Conservation (phyloP, 495 filamentous ascomycete genomes). For the Thermochaetoides thermophila region DNA sequence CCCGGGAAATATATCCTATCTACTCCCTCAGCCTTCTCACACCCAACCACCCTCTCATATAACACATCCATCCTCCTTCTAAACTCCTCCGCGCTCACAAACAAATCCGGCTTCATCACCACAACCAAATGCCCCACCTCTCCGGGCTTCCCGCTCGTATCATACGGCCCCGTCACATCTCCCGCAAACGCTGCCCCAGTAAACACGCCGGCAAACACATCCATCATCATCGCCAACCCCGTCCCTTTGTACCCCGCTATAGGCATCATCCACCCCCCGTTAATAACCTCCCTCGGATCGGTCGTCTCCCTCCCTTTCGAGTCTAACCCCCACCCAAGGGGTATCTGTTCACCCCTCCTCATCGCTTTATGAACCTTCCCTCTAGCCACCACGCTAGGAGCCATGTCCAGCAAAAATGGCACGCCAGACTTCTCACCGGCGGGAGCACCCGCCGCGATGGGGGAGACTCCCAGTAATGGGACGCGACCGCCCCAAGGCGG, state of each 20-base stretch:
- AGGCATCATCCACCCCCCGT: constrained; percentile 63
- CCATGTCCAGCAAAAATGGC: constrained; percentile 66
- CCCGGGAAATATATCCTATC: constrained; percentile 67
- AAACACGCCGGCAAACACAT: constrained; percentile 66
- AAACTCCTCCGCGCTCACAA: constrained; percentile 57
- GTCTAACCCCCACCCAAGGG: constrained; percentile 59
- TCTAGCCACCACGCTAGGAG: constrained; percentile 53
- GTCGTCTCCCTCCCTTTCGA: constrained; percentile 50
- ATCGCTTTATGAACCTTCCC: constrained; percentile 67
- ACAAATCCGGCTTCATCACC: constrained; percentile 62
- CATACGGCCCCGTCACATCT: constrained; percentile 56
- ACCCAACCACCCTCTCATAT: constrained; percentile 46
- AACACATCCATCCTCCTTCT: constrained; percentile 54
- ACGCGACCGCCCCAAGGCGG: constrained; percentile 55
- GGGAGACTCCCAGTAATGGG: constrained; percentile 60
- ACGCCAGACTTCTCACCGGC: constrained; percentile 23
- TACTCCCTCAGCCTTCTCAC: constrained; percentile 53
- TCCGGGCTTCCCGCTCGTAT: constrained; percentile 46
- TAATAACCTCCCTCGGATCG: constrained; percentile 49
- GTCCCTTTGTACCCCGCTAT: constrained; percentile 70
- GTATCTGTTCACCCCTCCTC: constrained; percentile 58
- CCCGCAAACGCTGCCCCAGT: constrained; percentile 57
- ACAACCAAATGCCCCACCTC: constrained; percentile 68
- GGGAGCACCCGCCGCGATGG: constrained; percentile 63
- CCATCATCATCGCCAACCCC: constrained; percentile 66